These are phyloP conservation scores for Pseudogymnoascus sp. DNA, from an alignment of 2,329 filamentous ascomycete genomes.

Conservation along the genomic window DNA sequence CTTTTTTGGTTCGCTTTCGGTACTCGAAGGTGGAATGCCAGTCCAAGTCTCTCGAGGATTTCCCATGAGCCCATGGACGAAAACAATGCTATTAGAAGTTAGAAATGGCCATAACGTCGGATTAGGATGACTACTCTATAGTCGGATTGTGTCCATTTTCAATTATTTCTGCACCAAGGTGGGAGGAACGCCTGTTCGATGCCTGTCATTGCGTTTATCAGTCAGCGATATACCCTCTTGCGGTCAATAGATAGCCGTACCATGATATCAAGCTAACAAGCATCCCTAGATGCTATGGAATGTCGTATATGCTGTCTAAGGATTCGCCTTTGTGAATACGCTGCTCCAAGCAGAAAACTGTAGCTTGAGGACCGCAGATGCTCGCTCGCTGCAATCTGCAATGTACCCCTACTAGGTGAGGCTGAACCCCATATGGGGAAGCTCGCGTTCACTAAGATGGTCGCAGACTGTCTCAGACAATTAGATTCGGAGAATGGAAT, in stretches of 20 bases:
- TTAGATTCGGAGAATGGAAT: background rate
- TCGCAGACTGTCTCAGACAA: background rate
- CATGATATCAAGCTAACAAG: background rate
- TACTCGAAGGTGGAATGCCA: too few species aligned
- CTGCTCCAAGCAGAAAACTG: background rate
- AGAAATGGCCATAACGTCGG: too few species aligned
- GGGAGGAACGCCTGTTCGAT: too few species aligned
- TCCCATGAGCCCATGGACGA: too few species aligned
- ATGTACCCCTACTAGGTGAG: background rate
- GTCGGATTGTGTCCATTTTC: too few species aligned
- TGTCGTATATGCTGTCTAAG: background rate
- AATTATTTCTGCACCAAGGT: too few species aligned
- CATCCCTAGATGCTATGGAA: background rate
- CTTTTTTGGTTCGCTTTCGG: too few species aligned
- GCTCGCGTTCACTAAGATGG: background rate
- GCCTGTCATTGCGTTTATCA: too few species aligned
- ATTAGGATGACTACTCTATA: too few species aligned
- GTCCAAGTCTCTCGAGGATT: too few species aligned
- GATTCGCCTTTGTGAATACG: background rate
- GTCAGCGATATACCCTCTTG: too few species aligned
- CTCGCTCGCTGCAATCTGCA: background rate
- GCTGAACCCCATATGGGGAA: background rate
- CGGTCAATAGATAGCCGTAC: background rate
- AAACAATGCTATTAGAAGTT: too few species aligned
- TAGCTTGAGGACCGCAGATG: background rate